Base-by-base conservation (phyloP, 2,329 filamentous ascomycete species). In the Rugonectria rugulosa region DNA sequence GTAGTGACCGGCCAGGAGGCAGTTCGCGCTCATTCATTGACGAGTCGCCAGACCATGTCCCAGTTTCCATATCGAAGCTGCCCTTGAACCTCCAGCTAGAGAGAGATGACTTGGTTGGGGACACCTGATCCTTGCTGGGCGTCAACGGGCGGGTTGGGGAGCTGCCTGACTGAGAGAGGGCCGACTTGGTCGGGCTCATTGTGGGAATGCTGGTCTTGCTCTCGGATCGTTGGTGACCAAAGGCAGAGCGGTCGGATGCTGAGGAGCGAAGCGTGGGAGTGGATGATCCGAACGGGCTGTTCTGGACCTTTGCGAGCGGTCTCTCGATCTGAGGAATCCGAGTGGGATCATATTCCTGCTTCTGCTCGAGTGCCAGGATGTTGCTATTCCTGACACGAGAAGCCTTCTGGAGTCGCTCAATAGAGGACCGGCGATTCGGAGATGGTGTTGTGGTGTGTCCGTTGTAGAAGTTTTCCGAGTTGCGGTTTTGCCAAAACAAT, bases 361-460 rank as follows among this genome's bases (percentile, higher is more conserved):
- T 93, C 71, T 92, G 89, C 76, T 97, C 93, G 51, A 93, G 89
- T 36, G 92, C 92, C 72, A 97, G 91, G 82, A 98, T 97, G 77
- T 89, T 96, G 83, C 94, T 97, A 79, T 97, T 98, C 82, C 94
- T 97, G 68, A 99, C 95, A 57, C 95, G 90, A 51, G 94, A 97
- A 26, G 92, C 93, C 72, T 89, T 91, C 78, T 97, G 96, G 56
- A 99, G 83, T 70, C 93, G 93, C 82, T 99, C 95, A 64, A 99
- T 93, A 15, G 94, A 98, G 40, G 91, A 91, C 70, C 94, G 88
- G 69, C 91, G 90, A 54, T 86, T 88, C 19, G 91, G 87, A 40
- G 89, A 88, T 7, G 88, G 85, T 10, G 89, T 87, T 37, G 83
- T 80, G 24, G 77, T 74, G 45, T 85, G 81, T 54, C 81, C 80